Percentiles rank a stretch among this genome's conserved stretches.
These are phyloP conservation scores for Zychaea mexicana DNA, from an alignment of 371 early-diverging fungal species.

Conservation along the genomic window DNA sequence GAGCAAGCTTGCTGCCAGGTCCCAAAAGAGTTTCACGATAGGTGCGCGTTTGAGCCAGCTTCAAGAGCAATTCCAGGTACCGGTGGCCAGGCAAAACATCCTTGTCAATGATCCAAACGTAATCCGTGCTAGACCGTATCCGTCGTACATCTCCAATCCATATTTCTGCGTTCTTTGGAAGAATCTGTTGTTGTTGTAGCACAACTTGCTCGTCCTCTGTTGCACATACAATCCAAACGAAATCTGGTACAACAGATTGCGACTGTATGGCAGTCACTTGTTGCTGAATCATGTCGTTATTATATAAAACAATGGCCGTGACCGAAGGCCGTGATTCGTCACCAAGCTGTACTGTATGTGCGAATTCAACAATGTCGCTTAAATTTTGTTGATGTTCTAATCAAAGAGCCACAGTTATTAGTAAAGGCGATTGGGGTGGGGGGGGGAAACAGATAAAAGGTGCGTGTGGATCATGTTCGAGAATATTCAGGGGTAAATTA, in stretches of 20 bases:
- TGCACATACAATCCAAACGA: conserved; percentile 7
- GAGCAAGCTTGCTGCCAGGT: too few relatives aligned
- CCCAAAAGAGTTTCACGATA: conserved; percentile 4
- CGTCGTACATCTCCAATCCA: neutral
- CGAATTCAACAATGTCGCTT: neutral
- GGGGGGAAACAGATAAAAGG: too few relatives aligned
- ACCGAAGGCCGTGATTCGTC: neutral
- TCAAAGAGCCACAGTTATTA: too few relatives aligned
- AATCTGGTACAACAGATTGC: neutral
- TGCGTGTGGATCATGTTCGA: neutral
- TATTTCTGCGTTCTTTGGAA: neutral
- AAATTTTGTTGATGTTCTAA: neutral
- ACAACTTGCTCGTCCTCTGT: conserved; percentile 8
- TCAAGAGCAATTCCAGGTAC: conserved; percentile 4
- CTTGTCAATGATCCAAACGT: conserved; percentile 7
- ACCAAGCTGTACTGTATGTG: neutral
- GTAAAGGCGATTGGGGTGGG: neutral
- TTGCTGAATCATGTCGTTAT: neutral
- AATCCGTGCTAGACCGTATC: neutral
- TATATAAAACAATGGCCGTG: neutral
- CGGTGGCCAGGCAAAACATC: conserved; percentile 2
- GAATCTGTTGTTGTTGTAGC: neutral
- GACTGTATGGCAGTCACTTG: conserved; percentile 1
- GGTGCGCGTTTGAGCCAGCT: neutral
- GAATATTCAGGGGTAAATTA: too few relatives aligned